phyloP scores from a whole-genome alignment of 768 basidiomycete genomes.

The Leucogyrophana mollusca region DNA sequence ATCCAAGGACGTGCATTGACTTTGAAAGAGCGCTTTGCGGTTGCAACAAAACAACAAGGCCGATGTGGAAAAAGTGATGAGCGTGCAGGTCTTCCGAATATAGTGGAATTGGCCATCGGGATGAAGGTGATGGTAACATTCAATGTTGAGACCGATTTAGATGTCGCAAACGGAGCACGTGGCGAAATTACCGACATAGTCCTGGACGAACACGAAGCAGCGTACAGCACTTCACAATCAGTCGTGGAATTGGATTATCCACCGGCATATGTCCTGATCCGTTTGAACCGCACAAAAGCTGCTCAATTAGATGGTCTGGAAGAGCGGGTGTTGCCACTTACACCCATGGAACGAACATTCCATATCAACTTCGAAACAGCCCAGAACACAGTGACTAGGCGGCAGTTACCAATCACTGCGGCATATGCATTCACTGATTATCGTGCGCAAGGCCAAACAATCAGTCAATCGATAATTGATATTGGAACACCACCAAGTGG shows the following conservation, averaged over 20 bases:
- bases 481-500: conserved; percentile 31
- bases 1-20: conserved; percentile 9
- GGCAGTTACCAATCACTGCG: conserved; percentile 32
- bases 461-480: conserved; percentile 34
- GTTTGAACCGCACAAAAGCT: neutral
- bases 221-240: neutral
- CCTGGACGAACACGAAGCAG: neutral
- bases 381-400: conserved; percentile 12
- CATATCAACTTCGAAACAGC: neutral
- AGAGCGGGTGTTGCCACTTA: neutral
- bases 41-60: neutral
- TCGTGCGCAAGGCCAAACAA: conserved; percentile 39
- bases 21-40: conserved; percentile 9
- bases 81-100: neutral
- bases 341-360: neutral
- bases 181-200: conserved; percentile 24
- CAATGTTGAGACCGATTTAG: conserved; percentile 37
- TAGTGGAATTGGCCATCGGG: neutral
- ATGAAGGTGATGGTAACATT: conserved; percentile 6
- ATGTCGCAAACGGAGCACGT: conserved; percentile 40
- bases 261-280: conserved; percentile 31
- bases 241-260: conserved; percentile 22
- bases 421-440: conserved; percentile 46
- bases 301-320: neutral
- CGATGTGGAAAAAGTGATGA: neutral